Evolutionary conservation across 108 stramenopile genomes (phyloP), one percentile per base, ranked within the genome.

Genomic region (Cyclotella baltica): DNA sequence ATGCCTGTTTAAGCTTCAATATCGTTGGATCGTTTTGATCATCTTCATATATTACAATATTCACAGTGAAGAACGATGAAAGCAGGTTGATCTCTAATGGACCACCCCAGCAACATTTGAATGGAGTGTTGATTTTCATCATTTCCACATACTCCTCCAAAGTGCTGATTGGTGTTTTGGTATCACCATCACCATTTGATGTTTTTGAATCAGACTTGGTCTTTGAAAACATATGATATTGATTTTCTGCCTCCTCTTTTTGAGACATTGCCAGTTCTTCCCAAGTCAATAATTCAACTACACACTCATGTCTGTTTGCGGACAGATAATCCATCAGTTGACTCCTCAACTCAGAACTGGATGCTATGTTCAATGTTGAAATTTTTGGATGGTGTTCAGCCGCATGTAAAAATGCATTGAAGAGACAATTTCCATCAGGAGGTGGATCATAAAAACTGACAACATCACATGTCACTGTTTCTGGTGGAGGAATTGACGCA

Each of bases 401-500:
- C 8, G 55, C 8, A 56, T 56, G 8, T 15, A 9, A 56, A 20
- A 9, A 56, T 9, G 55, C 9, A 15, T 56, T 20, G 19, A 56
- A 56, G 15, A 56, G 55, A 56, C 55, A 56, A n/a, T 56, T 56
- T 56, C 55, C 55, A 56, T 56, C 55, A 16, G 23, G 13, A 6
- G 55, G 55, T 16, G 55, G 55, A 18, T 56, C 25, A n/a, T 20
- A 25, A 56, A 9, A 56, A 9, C 6, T 8, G 8, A 56, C 6
- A 9, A 15, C 19, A 16, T 20, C 20, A 15, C 55, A 15, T 16
- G 8, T 9, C 9, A 56, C 55, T 25, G 55, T 56, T 11, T 43
- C 40, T 13, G 40, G 40, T 11, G 40, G 40, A 43, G 40, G 40
- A 43, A n/a, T n/a, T n/a, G n/a, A n/a, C n/a, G n/a, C n/a, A n/a